Conservation (phyloP, 2,329 filamentous ascomycete genomes). For the Xylaria sp. region DNA sequence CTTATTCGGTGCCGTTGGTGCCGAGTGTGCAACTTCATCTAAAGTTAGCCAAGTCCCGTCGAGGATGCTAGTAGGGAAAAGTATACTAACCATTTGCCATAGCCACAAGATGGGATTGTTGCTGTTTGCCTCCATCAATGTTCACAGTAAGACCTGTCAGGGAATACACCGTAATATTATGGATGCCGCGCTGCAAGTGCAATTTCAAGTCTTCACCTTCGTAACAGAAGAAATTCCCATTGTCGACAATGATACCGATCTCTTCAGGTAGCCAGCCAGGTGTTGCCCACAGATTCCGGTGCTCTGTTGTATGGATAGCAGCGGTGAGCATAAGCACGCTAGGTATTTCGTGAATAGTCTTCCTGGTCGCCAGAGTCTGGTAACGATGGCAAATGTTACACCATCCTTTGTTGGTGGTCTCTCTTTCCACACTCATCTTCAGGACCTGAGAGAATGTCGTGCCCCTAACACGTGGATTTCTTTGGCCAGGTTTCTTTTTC, state of each 20-base stretch:
- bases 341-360: constrained; percentile 83
- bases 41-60: constrained; percentile 41
- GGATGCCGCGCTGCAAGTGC: constrained; percentile 80
- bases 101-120: constrained; percentile 90
- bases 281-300: constrained; percentile 84
- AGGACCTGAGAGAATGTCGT: constrained; percentile 87
- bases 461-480: constrained; percentile 62
- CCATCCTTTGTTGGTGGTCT: constrained; percentile 91
- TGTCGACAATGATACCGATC: constrained; percentile 89
- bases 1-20: constrained; percentile 65
- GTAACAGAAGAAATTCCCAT: constrained; percentile 93
- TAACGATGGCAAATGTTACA: constrained; percentile 92
- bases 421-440: constrained; percentile 91
- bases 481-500: constrained; percentile 57
- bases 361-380: constrained; percentile 85
- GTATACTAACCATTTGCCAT: constrained; percentile 78
- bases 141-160: constrained; percentile 89
- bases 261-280: constrained; percentile 93
- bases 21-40: constrained; percentile 70
- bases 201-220: constrained; percentile 89
- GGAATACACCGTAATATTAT: constrained; percentile 89
- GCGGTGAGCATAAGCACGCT: constrained; percentile 91
- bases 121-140: constrained; percentile 84
- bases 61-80: not conserved
- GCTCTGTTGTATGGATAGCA: constrained; percentile 75